Percentiles rank a stretch among this genome's conserved stretches.
These are phyloP conservation scores for Fusarium penzigii DNA, from an alignment of 2,329 filamentous ascomycete species.

Conservation along the genomic window DNA sequence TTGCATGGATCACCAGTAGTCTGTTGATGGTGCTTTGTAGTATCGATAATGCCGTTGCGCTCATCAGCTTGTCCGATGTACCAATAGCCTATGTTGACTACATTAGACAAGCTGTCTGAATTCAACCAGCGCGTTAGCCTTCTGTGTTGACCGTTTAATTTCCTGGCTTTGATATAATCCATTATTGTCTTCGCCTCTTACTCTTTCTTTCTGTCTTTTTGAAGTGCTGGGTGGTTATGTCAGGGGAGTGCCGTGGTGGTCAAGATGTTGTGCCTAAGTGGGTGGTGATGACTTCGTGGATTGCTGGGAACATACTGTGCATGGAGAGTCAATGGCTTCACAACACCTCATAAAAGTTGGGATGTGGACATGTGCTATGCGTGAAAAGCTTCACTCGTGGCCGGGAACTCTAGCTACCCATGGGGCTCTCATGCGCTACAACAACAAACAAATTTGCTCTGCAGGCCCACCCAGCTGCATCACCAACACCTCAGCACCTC, in stretches of 20 bases:
- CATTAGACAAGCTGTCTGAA: too few species aligned
- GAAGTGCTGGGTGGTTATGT: neutral
- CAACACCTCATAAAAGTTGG: conserved; percentile 15
- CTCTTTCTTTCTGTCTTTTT: neutral
- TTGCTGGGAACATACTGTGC: neutral
- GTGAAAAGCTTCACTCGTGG: conserved; percentile 9
- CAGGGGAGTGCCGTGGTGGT: neutral
- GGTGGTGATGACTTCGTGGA: conserved; percentile 1
- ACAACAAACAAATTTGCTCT: neutral
- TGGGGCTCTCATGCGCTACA: neutral
- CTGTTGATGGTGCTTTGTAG: neutral
- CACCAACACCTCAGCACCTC: conserved; percentile 2
- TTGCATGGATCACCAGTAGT: neutral
- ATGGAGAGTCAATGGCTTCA: conserved; percentile 1
- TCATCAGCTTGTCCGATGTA: too few species aligned
- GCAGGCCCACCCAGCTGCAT: neutral
- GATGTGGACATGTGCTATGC: neutral
- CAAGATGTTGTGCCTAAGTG: neutral
- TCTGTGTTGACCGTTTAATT: neutral
- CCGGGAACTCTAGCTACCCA: neutral
- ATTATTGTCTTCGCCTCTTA: too few species aligned
- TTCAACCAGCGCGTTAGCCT: too few species aligned
- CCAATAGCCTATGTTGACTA: too few species aligned
- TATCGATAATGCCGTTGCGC: too few species aligned
- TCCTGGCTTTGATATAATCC: neutral